Evolutionary conservation across 2,329 filamentous ascomycete genomes (phyloP).

Genomic region (Colletotrichum musae): DNA sequence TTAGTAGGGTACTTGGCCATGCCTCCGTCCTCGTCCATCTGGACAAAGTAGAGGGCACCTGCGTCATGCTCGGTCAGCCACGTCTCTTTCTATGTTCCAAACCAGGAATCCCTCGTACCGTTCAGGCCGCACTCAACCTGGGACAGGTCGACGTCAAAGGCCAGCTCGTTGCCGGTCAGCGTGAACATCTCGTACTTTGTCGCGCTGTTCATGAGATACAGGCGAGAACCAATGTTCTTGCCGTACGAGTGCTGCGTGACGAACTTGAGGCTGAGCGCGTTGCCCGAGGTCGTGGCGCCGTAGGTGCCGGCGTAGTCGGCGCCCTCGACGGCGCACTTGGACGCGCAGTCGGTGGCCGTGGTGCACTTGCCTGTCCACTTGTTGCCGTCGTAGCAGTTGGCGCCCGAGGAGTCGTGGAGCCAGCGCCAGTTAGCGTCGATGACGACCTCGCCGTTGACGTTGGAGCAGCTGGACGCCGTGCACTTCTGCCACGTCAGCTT

Average conservation of each 20-base stretch:
- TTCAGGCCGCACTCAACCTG: conserved; percentile 76
- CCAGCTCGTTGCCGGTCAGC: conserved; percentile 73
- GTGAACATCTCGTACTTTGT: conserved; percentile 73
- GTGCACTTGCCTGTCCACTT: conserved; percentile 53
- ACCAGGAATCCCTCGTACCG: conserved; percentile 50
- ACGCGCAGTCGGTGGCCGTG: conserved; percentile 57
- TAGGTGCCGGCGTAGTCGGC: conserved; percentile 61
- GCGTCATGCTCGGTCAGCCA: conserved; percentile 49
- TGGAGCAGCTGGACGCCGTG: conserved; percentile 50
- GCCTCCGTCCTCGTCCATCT: conserved; percentile 69
- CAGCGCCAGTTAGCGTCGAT: conserved; percentile 70
- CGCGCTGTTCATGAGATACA: conserved; percentile 72
- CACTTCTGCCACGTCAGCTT: conserved; percentile 47
- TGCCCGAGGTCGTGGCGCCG: conserved; percentile 62
- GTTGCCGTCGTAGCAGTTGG: conserved; percentile 67
- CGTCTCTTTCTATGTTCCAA: too few species aligned
- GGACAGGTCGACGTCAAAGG: conserved; percentile 77
- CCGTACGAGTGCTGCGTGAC: conserved; percentile 63
- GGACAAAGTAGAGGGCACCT: conserved; percentile 70
- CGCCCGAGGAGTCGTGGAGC: conserved; percentile 57
- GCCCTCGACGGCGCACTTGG: conserved; percentile 63
- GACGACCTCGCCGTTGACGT: conserved; percentile 59
- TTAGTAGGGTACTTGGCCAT: conserved; percentile 60
- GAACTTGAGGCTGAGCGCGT: conserved; percentile 65
- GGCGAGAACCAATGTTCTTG: conserved; percentile 62